These are phyloP conservation scores for Syzygium oleosum DNA, from an alignment of 345 rosid species.

Conservation along the genomic window DNA sequence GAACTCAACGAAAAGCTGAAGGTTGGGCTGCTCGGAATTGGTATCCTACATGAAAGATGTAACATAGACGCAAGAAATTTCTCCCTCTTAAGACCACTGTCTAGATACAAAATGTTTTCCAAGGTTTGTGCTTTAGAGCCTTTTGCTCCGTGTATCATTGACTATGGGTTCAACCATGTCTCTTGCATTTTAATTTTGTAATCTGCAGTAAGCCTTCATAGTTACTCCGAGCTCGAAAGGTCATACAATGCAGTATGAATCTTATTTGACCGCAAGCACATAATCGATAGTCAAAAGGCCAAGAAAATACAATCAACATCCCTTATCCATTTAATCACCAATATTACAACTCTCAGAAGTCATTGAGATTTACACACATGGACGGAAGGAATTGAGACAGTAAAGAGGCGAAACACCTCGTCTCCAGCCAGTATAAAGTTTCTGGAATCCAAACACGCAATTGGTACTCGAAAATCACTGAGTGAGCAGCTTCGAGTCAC, in stretches of 20 bases:
- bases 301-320: not conserved
- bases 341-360: not conserved
- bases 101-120: not conserved
- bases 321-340: not conserved
- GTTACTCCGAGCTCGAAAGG: not conserved
- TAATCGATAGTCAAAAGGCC: not conserved
- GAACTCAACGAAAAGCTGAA: not conserved
- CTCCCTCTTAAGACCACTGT: not conserved
- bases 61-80: not conserved
- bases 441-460: not conserved
- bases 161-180: not conserved
- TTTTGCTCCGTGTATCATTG: not conserved
- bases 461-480: conserved; percentile 28
- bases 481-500: conserved; percentile 89
- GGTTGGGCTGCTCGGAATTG: not conserved
- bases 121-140: not conserved
- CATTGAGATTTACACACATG: not conserved
- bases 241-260: not conserved
- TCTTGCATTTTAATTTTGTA: not conserved
- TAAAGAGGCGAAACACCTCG: not conserved
- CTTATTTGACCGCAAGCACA: not conserved
- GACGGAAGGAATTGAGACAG: not conserved
- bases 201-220: not conserved
- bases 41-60: not conserved
- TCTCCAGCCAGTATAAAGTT: not conserved